Evolutionary conservation across 2,329 filamentous ascomycete genomes (phyloP).

Genomic region (Exophiala lecanii-corni): DNA sequence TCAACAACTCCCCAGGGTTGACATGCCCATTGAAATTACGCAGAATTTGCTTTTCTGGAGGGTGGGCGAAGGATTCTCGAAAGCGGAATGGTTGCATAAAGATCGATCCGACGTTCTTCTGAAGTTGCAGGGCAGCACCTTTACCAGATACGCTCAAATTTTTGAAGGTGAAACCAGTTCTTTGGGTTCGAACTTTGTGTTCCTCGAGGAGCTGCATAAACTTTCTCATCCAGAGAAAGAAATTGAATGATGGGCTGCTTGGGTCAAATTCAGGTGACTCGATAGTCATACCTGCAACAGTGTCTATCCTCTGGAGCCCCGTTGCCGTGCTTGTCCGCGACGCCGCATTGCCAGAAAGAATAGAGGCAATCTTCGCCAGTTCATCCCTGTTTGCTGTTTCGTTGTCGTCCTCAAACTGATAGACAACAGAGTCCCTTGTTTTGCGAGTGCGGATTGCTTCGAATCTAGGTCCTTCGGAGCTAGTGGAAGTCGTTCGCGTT

Average conservation of each 20-base stretch:
- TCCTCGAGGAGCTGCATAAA: constrained; percentile 19
- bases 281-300: constrained; percentile 20
- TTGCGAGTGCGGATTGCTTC: constrained; percentile 22
- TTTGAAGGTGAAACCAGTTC: constrained; percentile 58
- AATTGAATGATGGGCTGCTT: constrained; percentile 19
- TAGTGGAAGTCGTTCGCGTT: not conserved
- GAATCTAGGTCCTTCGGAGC: constrained; percentile 17
- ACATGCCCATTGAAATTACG: constrained; percentile 50
- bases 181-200: constrained; percentile 9
- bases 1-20: constrained; percentile 54
- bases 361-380: constrained; percentile 17
- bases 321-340: constrained; percentile 6
- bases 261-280: constrained; percentile 21
- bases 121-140: constrained; percentile 61
- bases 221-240: constrained; percentile 21
- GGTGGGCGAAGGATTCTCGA: constrained; percentile 51
- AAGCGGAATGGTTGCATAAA: constrained; percentile 55
- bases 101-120: constrained; percentile 60
- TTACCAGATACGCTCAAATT: constrained; percentile 62
- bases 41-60: constrained; percentile 52
- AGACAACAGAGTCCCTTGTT: constrained; percentile 16
- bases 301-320: constrained; percentile 16
- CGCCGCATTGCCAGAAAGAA: constrained; percentile 16
- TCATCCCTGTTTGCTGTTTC: constrained; percentile 8
- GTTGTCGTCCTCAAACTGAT: constrained; percentile 16